Evolutionary conservation across 2,329 filamentous ascomycete genomes (phyloP).

Genomic region (Pseudogymnoascus sp.): DNA sequence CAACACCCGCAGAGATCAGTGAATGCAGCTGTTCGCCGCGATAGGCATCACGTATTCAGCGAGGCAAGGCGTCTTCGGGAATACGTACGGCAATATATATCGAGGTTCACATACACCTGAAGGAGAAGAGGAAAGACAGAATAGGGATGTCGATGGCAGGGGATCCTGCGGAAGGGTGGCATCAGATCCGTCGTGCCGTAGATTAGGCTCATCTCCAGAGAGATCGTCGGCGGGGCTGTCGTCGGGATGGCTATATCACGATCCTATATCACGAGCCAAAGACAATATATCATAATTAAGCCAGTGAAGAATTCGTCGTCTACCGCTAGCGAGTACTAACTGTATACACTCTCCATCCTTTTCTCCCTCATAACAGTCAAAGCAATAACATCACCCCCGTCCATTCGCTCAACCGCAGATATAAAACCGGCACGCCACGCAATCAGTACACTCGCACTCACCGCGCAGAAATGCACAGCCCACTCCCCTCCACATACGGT

Average conservation of each 20-base stretch:
- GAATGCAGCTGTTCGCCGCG: too few species aligned
- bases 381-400: not conserved
- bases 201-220: not conserved
- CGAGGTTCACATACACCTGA: not conserved
- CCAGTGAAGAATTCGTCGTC: not conserved
- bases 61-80: not conserved
- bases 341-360: not conserved
- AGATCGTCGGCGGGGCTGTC: not conserved
- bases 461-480: not conserved
- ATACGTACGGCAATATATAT: not conserved
- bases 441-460: conserved; percentile 6
- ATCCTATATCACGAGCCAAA: not conserved
- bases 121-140: not conserved
- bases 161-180: not conserved
- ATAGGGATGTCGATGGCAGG: not conserved
- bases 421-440: conserved; percentile 3
- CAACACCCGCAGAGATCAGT: too few species aligned
- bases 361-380: not conserved
- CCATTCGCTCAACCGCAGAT: conserved; percentile 4
- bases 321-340: conserved; percentile 1
- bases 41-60: too few species aligned
- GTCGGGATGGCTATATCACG: not conserved
- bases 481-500: not conserved
- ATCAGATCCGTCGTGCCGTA: not conserved
- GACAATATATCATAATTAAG: not conserved